These are phyloP conservation scores for Fomitopsis schrenkii DNA, from an alignment of 1,284 basidiomycete genomes.

Conservation along the genomic window DNA sequence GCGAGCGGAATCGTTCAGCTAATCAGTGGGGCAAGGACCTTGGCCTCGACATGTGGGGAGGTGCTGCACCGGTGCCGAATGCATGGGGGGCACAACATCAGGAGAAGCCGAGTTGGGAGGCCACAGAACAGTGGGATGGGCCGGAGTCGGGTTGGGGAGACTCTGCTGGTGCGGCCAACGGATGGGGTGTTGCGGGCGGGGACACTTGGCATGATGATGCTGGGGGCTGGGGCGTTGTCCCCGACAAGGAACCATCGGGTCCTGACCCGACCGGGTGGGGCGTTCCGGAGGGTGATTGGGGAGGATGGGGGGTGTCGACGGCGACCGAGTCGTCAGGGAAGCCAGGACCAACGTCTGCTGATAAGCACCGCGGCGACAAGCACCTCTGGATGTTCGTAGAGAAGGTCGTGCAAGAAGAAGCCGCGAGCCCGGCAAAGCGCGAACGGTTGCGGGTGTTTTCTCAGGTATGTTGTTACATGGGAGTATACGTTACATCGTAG, in stretches of 20 bases:
- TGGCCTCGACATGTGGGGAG: conserved; percentile 4
- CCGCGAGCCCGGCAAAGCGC: conserved; percentile 33
- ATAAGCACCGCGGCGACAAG: background rate
- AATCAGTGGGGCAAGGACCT: background rate
- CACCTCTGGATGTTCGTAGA: conserved; percentile 41
- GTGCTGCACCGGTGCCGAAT: background rate
- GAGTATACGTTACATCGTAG: background rate
- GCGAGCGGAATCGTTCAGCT: background rate
- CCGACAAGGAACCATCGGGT: conserved; percentile 7
- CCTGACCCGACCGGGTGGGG: background rate
- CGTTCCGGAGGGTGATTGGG: conserved; percentile 13
- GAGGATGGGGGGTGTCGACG: conserved; percentile 20
- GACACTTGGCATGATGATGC: conserved; percentile 4
- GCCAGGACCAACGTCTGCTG: background rate
- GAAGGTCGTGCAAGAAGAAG: conserved; percentile 37
- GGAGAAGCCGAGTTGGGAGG: background rate
- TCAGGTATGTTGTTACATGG: conserved; percentile 33
- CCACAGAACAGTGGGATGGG: background rate
- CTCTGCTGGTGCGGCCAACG: background rate
- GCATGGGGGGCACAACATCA: background rate
- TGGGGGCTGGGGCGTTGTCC: conserved; percentile 22
- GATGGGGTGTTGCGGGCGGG: background rate
- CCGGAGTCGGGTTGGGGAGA: conserved; percentile 1
- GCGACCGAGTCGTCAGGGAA: background rate
- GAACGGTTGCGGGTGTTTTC: conserved; percentile 45